phyloP scores from a whole-genome alignment of 2,329 filamentous ascomycete genomes.

The Madurella fahalii region DNA sequence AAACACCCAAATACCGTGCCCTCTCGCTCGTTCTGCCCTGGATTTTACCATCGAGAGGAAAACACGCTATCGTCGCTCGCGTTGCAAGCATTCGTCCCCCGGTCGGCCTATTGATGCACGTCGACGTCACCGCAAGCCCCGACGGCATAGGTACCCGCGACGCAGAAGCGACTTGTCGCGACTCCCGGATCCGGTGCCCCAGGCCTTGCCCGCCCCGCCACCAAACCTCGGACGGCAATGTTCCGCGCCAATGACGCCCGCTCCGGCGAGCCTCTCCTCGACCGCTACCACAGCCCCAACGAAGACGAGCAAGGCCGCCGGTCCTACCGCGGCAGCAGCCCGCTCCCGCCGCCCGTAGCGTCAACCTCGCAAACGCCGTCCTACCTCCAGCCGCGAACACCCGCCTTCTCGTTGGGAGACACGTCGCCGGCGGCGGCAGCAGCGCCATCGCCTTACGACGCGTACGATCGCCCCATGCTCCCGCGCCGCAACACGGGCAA shows the following conservation, averaged over 20 bases:
- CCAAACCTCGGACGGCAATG: constrained; percentile 10
- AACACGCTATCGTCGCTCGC: too few relatives aligned
- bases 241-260: constrained; percentile 11
- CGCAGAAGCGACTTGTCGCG: background rate
- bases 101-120: background rate
- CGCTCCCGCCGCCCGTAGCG: background rate
- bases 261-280: constrained; percentile 21
- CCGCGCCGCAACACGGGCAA: constrained; percentile 58
- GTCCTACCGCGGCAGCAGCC: constrained; percentile 6
- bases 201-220: too few relatives aligned
- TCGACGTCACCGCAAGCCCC: background rate
- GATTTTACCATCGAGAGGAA: too few relatives aligned
- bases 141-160: background rate
- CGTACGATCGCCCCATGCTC: constrained; percentile 33
- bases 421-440: background rate
- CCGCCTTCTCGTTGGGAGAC: background rate
- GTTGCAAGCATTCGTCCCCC: background rate
- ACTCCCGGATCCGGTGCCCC: too few relatives aligned
- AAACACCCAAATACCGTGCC: too few relatives aligned
- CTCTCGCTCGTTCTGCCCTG: too few relatives aligned
- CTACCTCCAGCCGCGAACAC: background rate
- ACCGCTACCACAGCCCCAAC: background rate
- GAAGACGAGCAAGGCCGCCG: constrained; percentile 15
- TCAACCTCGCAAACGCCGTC: constrained; percentile 1
- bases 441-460: background rate